Conservation (phyloP, 352 stramenopile species). For the Phytopythium cucurbitacearum region DNA sequence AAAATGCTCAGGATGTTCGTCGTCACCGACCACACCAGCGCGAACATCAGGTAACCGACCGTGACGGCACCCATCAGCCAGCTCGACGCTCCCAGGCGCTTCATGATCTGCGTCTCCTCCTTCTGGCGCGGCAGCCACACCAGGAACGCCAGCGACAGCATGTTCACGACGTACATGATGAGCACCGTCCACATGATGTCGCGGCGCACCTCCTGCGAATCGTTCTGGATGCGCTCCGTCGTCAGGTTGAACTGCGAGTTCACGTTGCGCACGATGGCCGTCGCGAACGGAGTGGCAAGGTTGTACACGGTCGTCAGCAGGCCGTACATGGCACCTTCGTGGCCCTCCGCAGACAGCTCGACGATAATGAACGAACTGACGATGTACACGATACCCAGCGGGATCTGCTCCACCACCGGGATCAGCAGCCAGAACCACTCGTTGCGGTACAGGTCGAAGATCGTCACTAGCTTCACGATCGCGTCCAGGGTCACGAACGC, state of each 20-base stretch:
- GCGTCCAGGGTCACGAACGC: conserved; percentile 33
- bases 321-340: conserved; percentile 62
- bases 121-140: conserved; percentile 62
- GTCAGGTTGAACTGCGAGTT: conserved; percentile 33
- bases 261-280: conserved; percentile 36
- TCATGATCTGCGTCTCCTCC: conserved; percentile 57
- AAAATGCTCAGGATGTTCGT: conserved; percentile 65
- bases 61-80: conserved; percentile 45
- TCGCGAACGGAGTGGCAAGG: conserved; percentile 36
- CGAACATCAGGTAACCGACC: conserved; percentile 33
- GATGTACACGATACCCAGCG: conserved; percentile 48
- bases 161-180: conserved; percentile 48
- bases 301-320: conserved; percentile 64
- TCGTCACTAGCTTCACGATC: conserved; percentile 30
- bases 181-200: conserved; percentile 48
- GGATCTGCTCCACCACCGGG: conserved; percentile 43
- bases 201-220: conserved; percentile 31
- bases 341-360: conserved; percentile 46
- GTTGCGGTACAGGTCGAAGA: conserved; percentile 44
- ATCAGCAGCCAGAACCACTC: conserved; percentile 50
- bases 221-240: conserved; percentile 49
- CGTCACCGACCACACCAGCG: conserved; percentile 46
- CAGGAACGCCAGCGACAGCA: conserved; percentile 48
- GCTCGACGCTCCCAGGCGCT: conserved; percentile 48
- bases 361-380: conserved; percentile 54